Evolutionary conservation across 768 basidiomycete genomes (phyloP).

Genomic region (Tricholoma matsutake): DNA sequence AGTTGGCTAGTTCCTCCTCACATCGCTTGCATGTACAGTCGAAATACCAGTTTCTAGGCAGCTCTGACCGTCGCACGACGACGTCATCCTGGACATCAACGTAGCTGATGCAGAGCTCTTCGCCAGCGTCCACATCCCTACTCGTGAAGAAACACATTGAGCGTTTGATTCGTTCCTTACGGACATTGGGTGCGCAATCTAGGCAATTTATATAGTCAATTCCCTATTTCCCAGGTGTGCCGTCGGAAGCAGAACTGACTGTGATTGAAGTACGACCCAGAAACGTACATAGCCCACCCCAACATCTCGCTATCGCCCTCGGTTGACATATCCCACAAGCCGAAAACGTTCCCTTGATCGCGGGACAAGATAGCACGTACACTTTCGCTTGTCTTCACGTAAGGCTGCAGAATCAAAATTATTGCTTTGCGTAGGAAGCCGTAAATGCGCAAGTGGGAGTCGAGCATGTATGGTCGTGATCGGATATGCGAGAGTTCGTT

Average conservation of each 20-base stretch:
- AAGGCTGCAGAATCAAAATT: constrained; percentile 24
- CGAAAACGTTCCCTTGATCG: constrained; percentile 66
- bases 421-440: constrained; percentile 45
- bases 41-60: constrained; percentile 56
- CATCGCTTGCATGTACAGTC: constrained; percentile 49
- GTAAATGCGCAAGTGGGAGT: constrained; percentile 52
- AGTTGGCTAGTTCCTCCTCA: constrained; percentile 24
- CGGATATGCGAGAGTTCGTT: constrained; percentile 50
- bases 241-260: constrained; percentile 32
- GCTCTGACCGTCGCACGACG: constrained; percentile 35
- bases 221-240: not conserved
- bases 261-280: constrained; percentile 69
- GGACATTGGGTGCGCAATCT: constrained; percentile 55
- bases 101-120: constrained; percentile 61
- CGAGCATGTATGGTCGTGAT: constrained; percentile 47
- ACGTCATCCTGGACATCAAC: constrained; percentile 37
- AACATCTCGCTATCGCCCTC: constrained; percentile 55
- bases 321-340: constrained; percentile 57
- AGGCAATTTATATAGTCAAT: not conserved
- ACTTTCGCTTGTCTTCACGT: constrained; percentile 37
- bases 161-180: constrained; percentile 43
- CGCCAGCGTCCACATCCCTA: constrained; percentile 40
- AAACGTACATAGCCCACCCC: constrained; percentile 61
- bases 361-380: constrained; percentile 55
- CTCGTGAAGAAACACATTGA: constrained; percentile 45